Base-by-base conservation (phyloP, 2,329 filamentous ascomycete genomes). In the Metarhizium robertsii region DNA sequence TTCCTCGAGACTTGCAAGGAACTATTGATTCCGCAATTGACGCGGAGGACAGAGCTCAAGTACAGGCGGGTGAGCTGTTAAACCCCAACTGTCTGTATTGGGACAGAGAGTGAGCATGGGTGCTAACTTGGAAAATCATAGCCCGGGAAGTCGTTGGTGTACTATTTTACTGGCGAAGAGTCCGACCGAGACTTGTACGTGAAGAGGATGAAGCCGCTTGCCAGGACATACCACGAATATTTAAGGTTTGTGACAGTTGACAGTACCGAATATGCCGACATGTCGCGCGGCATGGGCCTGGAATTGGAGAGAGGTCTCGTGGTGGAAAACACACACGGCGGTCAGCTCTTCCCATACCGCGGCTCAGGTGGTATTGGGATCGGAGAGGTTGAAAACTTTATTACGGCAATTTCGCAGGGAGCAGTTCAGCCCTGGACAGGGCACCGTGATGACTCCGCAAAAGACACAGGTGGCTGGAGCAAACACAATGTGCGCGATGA, bases 191-290 rank as follows among this genome's bases (percentile, higher is more conserved):
- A 70, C 3, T 59, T 55, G 1, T 78, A 73, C 60, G 62, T 68
- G 4, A 49, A 61, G 1, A 61, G 65, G 6, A 66, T 79, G 51
- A 64, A 66, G 16, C 67, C 70, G 4, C 61, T 77, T 2, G 77
- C 77, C 1, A 72, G 71, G 57, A 71, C 71, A 58, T 78, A 75
- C 62, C 59, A 65, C 54, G 75, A 78, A 13, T 79, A 76, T 55
- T 67, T 80, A 64, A 54, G 32, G 32, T 79, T 80, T 57, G 72
- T 76, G 4, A 78, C 74, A 1, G 72, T 78, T 2, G 74, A 79
- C 55, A 65, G 68, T 0, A 56, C 60, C 34, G 75, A 78, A 57
- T 79, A 79, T 59, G 69, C 67, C 4, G 72, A 77, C 29, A 73
- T 78, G 62, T 62, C 69, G 1, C 56, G 60, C 7, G 66, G 67